A percentile compares a stretch with the other conserved stretches of the same genome.
Evolutionary conservation across 2,329 filamentous ascomycete genomes (phyloP).

Genomic region (Nannizzia gypsea): DNA sequence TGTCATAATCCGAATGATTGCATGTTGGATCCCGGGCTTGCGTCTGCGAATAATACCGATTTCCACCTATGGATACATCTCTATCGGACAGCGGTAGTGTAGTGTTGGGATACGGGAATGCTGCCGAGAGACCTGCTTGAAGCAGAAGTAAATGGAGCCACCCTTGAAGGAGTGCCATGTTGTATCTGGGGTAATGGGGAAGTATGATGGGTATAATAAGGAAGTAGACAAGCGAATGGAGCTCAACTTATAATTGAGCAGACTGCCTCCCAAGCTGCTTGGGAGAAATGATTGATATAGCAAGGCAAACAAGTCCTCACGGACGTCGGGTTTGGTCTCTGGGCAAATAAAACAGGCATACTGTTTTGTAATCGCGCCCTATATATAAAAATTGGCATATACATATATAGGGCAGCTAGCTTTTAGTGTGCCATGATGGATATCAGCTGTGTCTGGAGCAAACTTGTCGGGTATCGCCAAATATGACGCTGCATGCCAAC

Average conservation of each 20-base stretch:
- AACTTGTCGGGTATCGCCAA: neutral
- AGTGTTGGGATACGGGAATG: neutral
- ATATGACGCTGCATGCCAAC: neutral
- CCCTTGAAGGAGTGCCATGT: neutral
- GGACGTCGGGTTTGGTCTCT: neutral
- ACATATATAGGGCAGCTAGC: neutral
- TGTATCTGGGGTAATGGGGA: neutral
- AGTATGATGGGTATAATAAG: neutral
- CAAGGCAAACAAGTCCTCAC: neutral
- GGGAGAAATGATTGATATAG: neutral
- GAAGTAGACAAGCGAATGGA: neutral
- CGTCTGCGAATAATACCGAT: neutral
- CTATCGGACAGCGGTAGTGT: neutral
- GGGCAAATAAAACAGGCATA: neutral
- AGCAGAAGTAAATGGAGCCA: neutral
- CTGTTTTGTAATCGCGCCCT: neutral
- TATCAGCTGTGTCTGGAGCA: neutral
- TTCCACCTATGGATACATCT: neutral
- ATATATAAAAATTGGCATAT: neutral
- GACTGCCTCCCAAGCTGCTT: neutral
- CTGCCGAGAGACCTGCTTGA: neutral
- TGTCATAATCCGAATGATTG: constrained; percentile 4
- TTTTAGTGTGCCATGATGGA: neutral
- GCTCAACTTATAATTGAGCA: neutral
- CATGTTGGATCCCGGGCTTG: constrained; percentile 2